Evolutionary conservation across 768 basidiomycete genomes (phyloP).

Genomic region (Hydnomerulius pinastri): DNA sequence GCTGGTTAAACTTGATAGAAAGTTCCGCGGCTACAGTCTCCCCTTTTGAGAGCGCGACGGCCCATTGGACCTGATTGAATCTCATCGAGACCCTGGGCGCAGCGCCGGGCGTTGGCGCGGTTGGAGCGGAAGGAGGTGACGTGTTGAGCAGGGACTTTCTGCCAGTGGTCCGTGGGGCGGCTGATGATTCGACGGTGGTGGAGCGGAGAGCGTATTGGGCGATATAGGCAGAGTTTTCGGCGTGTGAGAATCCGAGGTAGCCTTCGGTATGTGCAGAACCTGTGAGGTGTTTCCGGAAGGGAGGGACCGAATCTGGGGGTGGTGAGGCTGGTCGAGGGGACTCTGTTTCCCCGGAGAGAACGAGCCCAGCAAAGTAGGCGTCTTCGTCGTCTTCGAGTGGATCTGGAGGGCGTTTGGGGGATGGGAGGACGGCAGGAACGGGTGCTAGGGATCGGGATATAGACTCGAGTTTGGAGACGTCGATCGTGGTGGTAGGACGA

Average conservation of each 20-base stretch:
- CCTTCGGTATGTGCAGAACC: slow-evolving; percentile 90
- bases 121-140: slow-evolving; percentile 79
- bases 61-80: too few relatives aligned
- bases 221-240: slow-evolving; percentile 85
- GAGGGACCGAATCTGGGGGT: slow-evolving; percentile 39
- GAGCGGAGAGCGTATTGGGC: slow-evolving; percentile 74
- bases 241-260: slow-evolving; percentile 87
- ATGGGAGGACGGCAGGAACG: slow-evolving; percentile 41
- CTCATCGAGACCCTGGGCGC: too few relatives aligned
- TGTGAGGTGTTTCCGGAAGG: slow-evolving; percentile 71
- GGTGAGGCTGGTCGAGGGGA: slow-evolving; percentile 25
- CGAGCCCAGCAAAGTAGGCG: slow-evolving; percentile 62
- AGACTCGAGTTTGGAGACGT: slow-evolving; percentile 41
- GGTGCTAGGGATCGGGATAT: slow-evolving; percentile 50
- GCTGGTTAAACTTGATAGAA: too few relatives aligned
- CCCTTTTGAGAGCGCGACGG: too few relatives aligned
- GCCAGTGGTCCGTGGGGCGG: too few relatives aligned
- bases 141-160: slow-evolving; percentile 48
- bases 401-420: slow-evolving; percentile 53
- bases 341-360: slow-evolving; percentile 14
- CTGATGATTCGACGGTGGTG: too few relatives aligned
- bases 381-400: slow-evolving; percentile 79
- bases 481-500: slow-evolving; percentile 49
- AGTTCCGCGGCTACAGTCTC: too few relatives aligned
- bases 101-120: slow-evolving; percentile 84